phyloP scores from a whole-genome alignment of 257 asterid genomes.

The Ballota nigra region DNA sequence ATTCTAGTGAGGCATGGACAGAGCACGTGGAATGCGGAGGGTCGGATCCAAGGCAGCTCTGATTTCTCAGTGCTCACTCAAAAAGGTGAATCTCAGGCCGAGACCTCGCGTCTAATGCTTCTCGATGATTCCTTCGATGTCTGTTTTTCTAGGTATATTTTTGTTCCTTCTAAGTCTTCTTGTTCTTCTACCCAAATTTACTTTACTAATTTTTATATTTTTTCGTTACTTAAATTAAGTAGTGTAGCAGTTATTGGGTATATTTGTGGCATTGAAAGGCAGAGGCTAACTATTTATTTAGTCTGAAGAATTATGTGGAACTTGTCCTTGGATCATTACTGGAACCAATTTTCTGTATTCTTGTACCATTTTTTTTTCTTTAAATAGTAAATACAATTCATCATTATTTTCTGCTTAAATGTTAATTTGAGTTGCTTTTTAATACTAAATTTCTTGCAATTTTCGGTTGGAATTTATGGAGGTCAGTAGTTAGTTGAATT shows the following conservation, averaged over 20 bases:
- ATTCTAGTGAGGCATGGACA: conserved; percentile 93
- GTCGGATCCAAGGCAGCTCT: conserved; percentile 97
- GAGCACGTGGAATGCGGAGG: conserved; percentile 98
- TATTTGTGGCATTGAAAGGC: neutral
- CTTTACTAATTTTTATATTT: neutral
- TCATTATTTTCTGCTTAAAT: neutral
- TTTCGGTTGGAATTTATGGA: neutral
- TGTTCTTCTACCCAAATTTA: neutral
- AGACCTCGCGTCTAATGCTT: conserved; percentile 90
- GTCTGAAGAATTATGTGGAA: neutral
- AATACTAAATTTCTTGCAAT: neutral
- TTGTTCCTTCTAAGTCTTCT: neutral
- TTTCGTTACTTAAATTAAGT: neutral
- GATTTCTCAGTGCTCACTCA: conserved; percentile 78
- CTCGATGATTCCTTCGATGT: conserved; percentile 77
- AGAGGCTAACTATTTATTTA: neutral
- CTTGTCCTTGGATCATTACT: neutral
- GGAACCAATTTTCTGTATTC: neutral
- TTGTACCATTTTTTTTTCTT: neutral
- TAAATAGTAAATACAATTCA: neutral
- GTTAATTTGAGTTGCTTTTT: neutral
- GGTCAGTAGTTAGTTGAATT: neutral
- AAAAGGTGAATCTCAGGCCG: conserved; percentile 91
- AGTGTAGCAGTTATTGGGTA: neutral
- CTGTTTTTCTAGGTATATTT: conserved; percentile 74